phyloP scores from a whole-genome alignment of 768 basidiomycete species.

The Trametes elegans region DNA sequence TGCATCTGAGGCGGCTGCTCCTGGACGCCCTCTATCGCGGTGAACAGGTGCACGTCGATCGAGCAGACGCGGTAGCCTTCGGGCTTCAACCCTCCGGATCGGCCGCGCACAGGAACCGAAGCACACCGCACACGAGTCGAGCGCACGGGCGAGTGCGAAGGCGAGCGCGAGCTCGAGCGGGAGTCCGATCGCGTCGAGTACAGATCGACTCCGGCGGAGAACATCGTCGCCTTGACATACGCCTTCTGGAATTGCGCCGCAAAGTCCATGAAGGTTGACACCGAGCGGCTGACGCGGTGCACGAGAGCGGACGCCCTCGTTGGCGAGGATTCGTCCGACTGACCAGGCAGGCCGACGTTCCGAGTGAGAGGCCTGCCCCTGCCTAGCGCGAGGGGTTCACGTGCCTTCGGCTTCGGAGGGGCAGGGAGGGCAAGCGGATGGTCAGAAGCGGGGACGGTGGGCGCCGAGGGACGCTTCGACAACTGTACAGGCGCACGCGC shows the following conservation, averaged over 20 bases:
- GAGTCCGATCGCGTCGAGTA: constrained; percentile 15
- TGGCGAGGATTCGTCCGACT: constrained; percentile 15
- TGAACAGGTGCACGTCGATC: constrained; percentile 43
- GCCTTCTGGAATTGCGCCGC: constrained; percentile 58
- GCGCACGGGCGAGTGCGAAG: constrained; percentile 15
- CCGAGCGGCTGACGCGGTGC: constrained; percentile 35
- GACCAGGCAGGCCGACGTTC: neutral
- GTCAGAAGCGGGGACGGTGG: constrained; percentile 6
- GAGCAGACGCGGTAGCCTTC: constrained; percentile 44
- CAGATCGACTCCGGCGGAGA: constrained; percentile 36
- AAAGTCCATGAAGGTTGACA: constrained; percentile 44
- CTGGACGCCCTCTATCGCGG: constrained; percentile 15
- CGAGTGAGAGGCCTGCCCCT: constrained; percentile 18
- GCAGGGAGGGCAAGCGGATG: constrained; percentile 16
- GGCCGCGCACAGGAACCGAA: constrained; percentile 6
- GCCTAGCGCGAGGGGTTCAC: constrained; percentile 12
- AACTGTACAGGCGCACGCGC: constrained; percentile 4
- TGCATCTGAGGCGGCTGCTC: constrained; percentile 9
- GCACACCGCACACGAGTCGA: neutral
- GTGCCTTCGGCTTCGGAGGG: constrained; percentile 3
- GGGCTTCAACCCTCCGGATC: constrained; percentile 29
- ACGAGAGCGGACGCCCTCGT: constrained; percentile 17
- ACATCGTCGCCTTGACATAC: constrained; percentile 54
- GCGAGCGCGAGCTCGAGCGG: constrained; percentile 22
- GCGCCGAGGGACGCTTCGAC: constrained; percentile 5